phyloP scores from a whole-genome alignment of 148 eudicot species.

The Polygonum aviculare region DNA sequence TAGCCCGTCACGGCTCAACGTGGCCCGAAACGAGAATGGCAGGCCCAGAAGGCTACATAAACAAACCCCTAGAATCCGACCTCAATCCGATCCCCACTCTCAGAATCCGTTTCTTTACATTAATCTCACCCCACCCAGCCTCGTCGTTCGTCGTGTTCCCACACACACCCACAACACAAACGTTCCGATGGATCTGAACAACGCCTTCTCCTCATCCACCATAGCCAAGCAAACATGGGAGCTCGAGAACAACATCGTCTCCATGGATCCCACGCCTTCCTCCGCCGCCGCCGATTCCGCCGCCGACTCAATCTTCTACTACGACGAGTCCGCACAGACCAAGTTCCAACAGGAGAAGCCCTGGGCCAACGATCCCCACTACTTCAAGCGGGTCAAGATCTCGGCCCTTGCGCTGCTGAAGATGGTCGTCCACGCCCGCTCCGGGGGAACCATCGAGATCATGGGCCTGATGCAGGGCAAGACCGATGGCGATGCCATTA shows the following conservation, averaged over 20 bases:
- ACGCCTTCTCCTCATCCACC: slow-evolving; percentile 39
- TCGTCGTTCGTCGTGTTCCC: too few species aligned
- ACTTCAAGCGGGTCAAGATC: slow-evolving; percentile 78
- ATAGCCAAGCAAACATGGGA: slow-evolving; percentile 89
- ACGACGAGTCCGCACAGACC: slow-evolving; percentile 65
- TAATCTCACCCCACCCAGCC: too few species aligned
- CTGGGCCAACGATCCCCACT: slow-evolving; percentile 78
- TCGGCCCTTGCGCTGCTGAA: slow-evolving; percentile 86
- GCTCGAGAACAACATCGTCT: slow-evolving; percentile 66
- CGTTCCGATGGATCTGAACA: slow-evolving; percentile 34
- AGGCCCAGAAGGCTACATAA: too few species aligned
- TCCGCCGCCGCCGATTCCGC: slow-evolving; percentile 45
- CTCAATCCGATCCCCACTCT: too few species aligned
- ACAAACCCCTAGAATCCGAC: too few species aligned
- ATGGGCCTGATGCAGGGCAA: slow-evolving; percentile 99
- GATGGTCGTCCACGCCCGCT: slow-evolving; percentile 95
- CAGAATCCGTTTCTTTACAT: too few species aligned
- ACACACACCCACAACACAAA: too few species aligned
- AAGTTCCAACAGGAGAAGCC: slow-evolving; percentile 78
- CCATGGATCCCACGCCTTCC: slow-evolving; percentile 30
- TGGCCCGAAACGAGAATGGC: too few species aligned
- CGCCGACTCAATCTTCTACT: slow-evolving; percentile 70
- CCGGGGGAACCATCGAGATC: slow-evolving; percentile 84
- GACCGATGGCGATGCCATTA: slow-evolving; percentile 81
- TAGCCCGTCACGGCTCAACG: too few species aligned